phyloP scores from a whole-genome alignment of 2,329 filamentous ascomycete genomes.

The Penicillium sp. region DNA sequence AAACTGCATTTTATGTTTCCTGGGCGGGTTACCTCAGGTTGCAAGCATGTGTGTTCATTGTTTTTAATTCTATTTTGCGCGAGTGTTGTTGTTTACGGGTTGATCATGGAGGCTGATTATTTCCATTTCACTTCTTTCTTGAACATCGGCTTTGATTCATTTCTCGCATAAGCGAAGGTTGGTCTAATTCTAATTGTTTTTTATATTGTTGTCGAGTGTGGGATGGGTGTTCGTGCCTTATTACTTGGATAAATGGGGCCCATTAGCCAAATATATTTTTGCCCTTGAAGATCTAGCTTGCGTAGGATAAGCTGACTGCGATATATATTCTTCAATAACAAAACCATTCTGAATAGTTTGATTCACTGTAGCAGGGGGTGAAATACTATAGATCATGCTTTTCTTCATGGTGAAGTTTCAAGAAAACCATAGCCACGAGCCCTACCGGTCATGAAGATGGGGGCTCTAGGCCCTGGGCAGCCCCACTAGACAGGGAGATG shows the following conservation, averaged over 20 bases:
- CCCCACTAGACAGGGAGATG: background rate
- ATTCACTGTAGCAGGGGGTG: too few relatives aligned
- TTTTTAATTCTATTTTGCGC: background rate
- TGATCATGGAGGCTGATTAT: background rate
- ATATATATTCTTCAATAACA: too few relatives aligned
- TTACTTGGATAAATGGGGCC: background rate
- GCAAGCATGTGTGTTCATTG: slow-evolving; percentile 2
- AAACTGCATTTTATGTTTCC: background rate
- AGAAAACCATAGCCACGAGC: background rate
- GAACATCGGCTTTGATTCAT: slow-evolving; percentile 9
- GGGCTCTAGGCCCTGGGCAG: background rate
- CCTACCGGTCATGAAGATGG: background rate
- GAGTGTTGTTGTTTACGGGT: background rate
- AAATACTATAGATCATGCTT: background rate
- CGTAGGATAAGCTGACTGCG: background rate
- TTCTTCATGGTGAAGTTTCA: background rate
- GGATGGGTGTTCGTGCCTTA: background rate
- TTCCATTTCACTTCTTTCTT: slow-evolving; percentile 1
- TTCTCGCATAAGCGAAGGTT: slow-evolving; percentile 13
- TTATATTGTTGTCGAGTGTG: background rate
- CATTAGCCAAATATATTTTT: background rate
- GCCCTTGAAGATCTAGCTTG: background rate
- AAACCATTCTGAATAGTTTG: too few relatives aligned
- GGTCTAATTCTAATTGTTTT: slow-evolving; percentile 17
- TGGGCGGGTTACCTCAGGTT: slow-evolving; percentile 4